These are phyloP conservation scores for Lecanicillium sp. DNA, from an alignment of 2,329 filamentous ascomycete species.

Conservation along the genomic window DNA sequence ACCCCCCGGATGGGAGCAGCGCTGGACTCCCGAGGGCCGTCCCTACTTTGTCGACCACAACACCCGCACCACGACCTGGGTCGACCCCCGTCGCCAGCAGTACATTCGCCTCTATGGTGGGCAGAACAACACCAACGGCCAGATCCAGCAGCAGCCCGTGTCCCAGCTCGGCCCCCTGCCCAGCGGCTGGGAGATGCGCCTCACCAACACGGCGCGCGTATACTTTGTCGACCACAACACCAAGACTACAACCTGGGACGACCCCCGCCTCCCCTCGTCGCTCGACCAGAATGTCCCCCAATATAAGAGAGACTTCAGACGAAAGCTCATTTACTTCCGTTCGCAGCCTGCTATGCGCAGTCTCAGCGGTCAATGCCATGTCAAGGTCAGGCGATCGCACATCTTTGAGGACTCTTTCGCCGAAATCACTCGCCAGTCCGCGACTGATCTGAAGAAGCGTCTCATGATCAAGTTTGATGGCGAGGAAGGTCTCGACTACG, in stretches of 20 bases:
- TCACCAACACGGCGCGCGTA: constrained; percentile 94
- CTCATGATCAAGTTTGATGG: constrained; percentile 99
- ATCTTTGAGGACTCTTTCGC: constrained; percentile 99
- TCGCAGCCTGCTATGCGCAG: constrained; percentile 96
- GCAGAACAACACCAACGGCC: constrained; percentile 76
- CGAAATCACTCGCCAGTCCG: constrained; percentile 94
- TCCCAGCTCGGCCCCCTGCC: constrained; percentile 92
- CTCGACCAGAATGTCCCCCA: constrained; percentile 97
- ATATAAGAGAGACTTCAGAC: constrained; percentile 97
- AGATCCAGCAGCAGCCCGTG: constrained; percentile 94
- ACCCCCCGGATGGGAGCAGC: constrained; percentile 92
- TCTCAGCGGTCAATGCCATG: constrained; percentile 91
- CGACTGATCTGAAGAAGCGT: constrained; percentile 93
- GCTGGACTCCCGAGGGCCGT: constrained; percentile 89
- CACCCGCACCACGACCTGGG: constrained; percentile 96
- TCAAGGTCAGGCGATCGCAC: constrained; percentile 92
- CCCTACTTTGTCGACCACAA: constrained; percentile 99
- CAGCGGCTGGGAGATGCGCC: constrained; percentile 98
- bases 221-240: constrained; percentile 99
- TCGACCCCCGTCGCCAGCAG: constrained; percentile 92
- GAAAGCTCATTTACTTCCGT: constrained; percentile 98
- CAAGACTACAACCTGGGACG: constrained; percentile 99
- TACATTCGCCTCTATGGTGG: constrained; percentile 97
- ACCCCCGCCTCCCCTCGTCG: constrained; percentile 89
- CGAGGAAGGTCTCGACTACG: constrained; percentile 96